Base-by-base conservation (phyloP, 2,329 filamentous ascomycete species). In the Trematosphaeria pertusa region DNA sequence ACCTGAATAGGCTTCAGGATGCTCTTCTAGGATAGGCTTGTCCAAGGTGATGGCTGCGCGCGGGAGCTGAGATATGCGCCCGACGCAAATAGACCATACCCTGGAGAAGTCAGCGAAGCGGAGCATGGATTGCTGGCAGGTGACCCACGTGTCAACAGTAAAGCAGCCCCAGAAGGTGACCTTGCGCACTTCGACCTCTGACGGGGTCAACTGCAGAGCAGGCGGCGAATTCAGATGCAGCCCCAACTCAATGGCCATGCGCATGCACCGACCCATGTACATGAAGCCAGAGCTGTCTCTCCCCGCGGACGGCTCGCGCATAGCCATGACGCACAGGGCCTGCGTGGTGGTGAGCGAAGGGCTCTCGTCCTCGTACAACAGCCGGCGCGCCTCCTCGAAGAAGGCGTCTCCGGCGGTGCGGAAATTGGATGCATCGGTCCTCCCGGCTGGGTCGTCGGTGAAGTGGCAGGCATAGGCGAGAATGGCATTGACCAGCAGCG, bases 251-350 rank as follows among this genome's bases (percentile, higher is more conserved):
- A 90, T 77, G 21, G 86, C 87, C 52, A 91, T 79, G 3, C 86
- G 81, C 47, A 90, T 83, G 59, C 86, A 89, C 65, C 89, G 84
- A 1, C 87, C 87, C 2, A 85, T 83, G 53, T 88, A 87, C 47
- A 83, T 87, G 78, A 87, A 89, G 39, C 87, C 88, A 54, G 87
- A 84, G 21, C 85, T 88, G 59, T 90, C 86, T 24, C 87, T 79
- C 0, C 87, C 87, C 53, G 84, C 86, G 61, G 87, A 89, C 3
- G 85, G 86, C 71, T 91, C 87, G 32, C 87, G 77, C 53, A 90
- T 84, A 5, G 86, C 86, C 86, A 92, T 88, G 58, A 91, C 82
- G 5, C 87, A 87, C 14, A 91, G 73, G 1, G 88, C 87, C 72
- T 91, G 88, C 34, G 89, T 85, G 4, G 86, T 89, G 2, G 87